These are phyloP conservation scores for Amanita thiersii DNA, from an alignment of 768 basidiomycete genomes.

Conservation along the genomic window DNA sequence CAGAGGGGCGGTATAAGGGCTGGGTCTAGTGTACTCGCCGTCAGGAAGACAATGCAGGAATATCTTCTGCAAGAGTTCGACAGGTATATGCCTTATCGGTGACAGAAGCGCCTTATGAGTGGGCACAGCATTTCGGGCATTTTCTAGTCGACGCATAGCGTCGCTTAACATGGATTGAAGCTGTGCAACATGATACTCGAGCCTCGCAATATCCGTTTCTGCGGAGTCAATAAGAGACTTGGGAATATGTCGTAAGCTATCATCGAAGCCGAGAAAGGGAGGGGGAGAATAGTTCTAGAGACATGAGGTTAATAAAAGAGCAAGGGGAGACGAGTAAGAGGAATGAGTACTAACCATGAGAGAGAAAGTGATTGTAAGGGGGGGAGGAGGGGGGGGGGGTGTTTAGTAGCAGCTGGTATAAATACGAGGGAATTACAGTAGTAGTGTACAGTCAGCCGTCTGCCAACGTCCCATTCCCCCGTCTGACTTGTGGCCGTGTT, in stretches of 20 bases:
- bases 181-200: background rate
- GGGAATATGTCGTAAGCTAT: too few species aligned
- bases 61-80: constrained; percentile 17
- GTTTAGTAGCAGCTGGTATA: background rate
- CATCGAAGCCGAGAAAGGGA: too few species aligned
- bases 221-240: too few species aligned
- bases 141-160: background rate
- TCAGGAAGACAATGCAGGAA: constrained; percentile 14
- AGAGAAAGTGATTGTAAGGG: too few species aligned
- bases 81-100: constrained; percentile 11
- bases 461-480: too few species aligned
- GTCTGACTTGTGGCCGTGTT: background rate
- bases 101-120: background rate
- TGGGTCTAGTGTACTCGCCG: constrained; percentile 12
- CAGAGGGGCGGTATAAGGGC: constrained; percentile 13
- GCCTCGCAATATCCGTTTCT: too few species aligned
- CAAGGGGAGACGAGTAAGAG: background rate
- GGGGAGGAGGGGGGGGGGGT: background rate
- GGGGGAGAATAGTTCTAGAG: background rate
- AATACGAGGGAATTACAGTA: background rate
- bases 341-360: too few species aligned
- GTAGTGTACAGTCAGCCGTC: constrained; percentile 1
- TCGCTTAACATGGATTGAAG: background rate
- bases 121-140: too few species aligned
- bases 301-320: background rate